These are phyloP conservation scores for Aspergillus tamarii DNA, from an alignment of 2,329 filamentous ascomycete species.

Conservation along the genomic window DNA sequence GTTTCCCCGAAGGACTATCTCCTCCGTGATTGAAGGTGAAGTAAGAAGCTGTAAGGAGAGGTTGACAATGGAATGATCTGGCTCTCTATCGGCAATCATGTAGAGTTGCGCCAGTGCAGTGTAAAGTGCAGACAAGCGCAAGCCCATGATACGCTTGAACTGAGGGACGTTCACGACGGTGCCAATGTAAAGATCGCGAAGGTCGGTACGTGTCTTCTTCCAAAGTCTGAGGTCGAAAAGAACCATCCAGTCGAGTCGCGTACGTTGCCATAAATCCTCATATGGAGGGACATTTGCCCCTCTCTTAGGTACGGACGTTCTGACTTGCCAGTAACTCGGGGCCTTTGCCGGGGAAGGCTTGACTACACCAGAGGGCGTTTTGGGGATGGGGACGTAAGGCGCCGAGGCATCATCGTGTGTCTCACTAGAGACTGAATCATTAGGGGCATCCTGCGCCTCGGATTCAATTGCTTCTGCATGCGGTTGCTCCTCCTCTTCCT, in stretches of 20 bases:
- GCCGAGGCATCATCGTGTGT: constrained; percentile 22
- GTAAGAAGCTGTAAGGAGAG: constrained; percentile 95
- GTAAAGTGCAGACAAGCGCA: constrained; percentile 94
- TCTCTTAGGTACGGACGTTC: constrained; percentile 69
- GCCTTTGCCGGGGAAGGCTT: constrained; percentile 52
- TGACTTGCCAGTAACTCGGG: constrained; percentile 82
- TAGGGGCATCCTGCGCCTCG: constrained; percentile 15
- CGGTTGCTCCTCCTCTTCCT: constrained; percentile 26
- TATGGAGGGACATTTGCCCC: constrained; percentile 67
- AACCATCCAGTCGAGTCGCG: constrained; percentile 91
- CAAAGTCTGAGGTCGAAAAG: constrained; percentile 93
- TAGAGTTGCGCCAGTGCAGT: constrained; percentile 93
- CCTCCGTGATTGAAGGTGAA: constrained; percentile 92
- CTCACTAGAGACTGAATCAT: constrained; percentile 20
- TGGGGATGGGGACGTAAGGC: constrained; percentile 68
- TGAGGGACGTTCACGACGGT: constrained; percentile 94
- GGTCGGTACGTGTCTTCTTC: constrained; percentile 90
- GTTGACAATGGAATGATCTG: constrained; percentile 98
- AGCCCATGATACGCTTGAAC: constrained; percentile 90
- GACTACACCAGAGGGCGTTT: constrained; percentile 66
- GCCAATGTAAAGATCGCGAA: constrained; percentile 92
- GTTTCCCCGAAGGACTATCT: constrained; percentile 92
- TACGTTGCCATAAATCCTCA: constrained; percentile 86
- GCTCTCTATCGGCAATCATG: constrained; percentile 91
- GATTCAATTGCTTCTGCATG: constrained; percentile 19